These are phyloP conservation scores for Aspergillus baeticus DNA, from an alignment of 495 filamentous ascomycete species.

Conservation along the genomic window DNA sequence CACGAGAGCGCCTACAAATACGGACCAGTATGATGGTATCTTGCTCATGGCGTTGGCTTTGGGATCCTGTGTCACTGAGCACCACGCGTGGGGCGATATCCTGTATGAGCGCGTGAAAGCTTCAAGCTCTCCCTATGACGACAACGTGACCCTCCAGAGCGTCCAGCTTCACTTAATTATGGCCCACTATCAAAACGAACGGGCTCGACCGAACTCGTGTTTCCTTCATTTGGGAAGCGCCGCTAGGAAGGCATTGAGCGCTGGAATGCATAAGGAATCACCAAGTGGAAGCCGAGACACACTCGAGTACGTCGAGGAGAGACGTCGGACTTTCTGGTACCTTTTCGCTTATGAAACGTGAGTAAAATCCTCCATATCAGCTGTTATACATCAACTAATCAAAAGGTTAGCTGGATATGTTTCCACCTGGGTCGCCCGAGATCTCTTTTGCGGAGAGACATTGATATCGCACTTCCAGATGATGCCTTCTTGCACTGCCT, in stretches of 20 bases:
- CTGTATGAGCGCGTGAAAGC: slow-evolving; percentile 41
- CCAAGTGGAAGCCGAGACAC: slow-evolving; percentile 26
- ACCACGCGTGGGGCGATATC: slow-evolving; percentile 38
- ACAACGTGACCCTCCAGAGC: slow-evolving; percentile 43
- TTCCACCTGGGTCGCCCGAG: slow-evolving; percentile 42
- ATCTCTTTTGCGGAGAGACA: slow-evolving; percentile 33
- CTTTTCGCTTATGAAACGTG: slow-evolving; percentile 45
- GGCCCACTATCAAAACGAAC: slow-evolving; percentile 44
- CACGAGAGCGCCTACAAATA: slow-evolving; percentile 17
- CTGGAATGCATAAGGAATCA: slow-evolving; percentile 44
- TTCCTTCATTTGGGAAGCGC: slow-evolving; percentile 41
- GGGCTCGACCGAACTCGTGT: slow-evolving; percentile 42
- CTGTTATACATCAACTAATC: background rate
- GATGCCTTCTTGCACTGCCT: slow-evolving; percentile 36
- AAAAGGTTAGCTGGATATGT: slow-evolving; percentile 36
- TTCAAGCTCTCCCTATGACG: slow-evolving; percentile 32
- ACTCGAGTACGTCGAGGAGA: slow-evolving; percentile 31
- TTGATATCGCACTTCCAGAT: slow-evolving; percentile 33
- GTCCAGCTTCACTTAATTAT: slow-evolving; percentile 44
- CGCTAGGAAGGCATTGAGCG: slow-evolving; percentile 39
- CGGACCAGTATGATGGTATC: slow-evolving; percentile 28
- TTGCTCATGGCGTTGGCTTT: slow-evolving; percentile 34
- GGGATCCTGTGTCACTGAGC: slow-evolving; percentile 33
- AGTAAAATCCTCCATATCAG: background rate
- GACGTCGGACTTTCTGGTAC: slow-evolving; percentile 42